Evolutionary conservation across 164 flowering plant genomes (phyloP), one percentile per base, ranked within the genome.

Genomic region (Aristolochia californica): DNA sequence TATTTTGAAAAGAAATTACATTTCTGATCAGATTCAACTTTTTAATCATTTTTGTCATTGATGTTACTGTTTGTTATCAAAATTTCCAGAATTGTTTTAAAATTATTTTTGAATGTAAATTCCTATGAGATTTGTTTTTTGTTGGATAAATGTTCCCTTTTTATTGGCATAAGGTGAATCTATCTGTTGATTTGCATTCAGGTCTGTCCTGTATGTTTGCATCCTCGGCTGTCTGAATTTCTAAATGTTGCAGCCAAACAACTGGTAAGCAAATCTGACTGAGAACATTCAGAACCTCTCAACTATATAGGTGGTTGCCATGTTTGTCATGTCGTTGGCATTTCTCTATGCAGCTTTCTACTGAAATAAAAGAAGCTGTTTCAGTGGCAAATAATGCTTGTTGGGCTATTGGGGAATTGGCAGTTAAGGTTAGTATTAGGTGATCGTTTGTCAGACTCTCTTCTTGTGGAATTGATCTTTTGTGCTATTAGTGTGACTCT

Each of bases 321-420:
- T 50, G 27, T 1, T 5, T 50, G 27, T 50, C 9, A 34, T 34
- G 5, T 0, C 40, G 1, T 1, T 50, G 23, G 16, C 22, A 24
- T 49, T 45, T 4, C 44, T 16, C 30, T 52, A 12, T 70, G 57
- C 81, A 94, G 96, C 76, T 60, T 58, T 70, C 79, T 48, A 59
- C 87, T 22, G 83, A 78, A 75, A 61, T 88, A 57, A 84, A 77
- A 72, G 95, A 94, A 62, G 74, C 74, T 53, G 62, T 90, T 59
- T 94, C 99, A 43, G 99, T 88, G 45, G 99, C 93, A 66, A 94
- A 94, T 71, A 94, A 94, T 82, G 99, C 99, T 48, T 94, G 99
- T 64, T 94, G 99, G 99, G 99, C 99, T 7, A 90, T 94, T 63
- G 99, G 99, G 58, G 99, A 94, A 77, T 63, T 94, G 65, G 99